Conservation (phyloP, 2,329 filamentous ascomycete species). For the Aspergillus aculeatinus region DNA sequence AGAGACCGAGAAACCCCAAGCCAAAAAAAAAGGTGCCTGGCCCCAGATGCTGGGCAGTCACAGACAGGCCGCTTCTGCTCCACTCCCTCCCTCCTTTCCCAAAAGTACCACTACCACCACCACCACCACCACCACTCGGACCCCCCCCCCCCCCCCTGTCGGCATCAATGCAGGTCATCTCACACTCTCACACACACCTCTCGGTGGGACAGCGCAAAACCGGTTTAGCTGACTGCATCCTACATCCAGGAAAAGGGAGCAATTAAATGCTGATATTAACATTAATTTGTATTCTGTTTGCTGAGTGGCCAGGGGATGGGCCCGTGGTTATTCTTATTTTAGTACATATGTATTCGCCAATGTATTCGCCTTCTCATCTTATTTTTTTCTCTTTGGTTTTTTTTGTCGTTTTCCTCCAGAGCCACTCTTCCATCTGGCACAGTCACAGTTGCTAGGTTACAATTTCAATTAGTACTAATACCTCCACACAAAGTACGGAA, state of each 20-base stretch:
- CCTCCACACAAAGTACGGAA: no score
- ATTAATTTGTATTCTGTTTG: background rate
- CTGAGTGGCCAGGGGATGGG: background rate
- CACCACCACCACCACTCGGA: background rate
- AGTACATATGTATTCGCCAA: background rate
- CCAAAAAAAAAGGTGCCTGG: background rate
- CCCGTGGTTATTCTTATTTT: background rate
- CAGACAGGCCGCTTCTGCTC: no score
- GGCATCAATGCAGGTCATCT: slow-evolving; percentile 11
- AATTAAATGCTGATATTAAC: background rate
- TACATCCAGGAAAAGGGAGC: background rate
- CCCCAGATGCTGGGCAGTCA: background rate
- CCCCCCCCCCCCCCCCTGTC: background rate
- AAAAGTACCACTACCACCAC: background rate
- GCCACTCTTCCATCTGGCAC: no score
- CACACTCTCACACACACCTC: background rate
- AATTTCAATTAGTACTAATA: background rate
- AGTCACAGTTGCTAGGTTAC: background rate
- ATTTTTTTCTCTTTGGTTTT: no score
- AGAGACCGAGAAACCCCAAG: background rate
- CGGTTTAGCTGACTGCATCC: background rate
- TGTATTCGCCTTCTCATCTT: background rate
- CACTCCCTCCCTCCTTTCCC: background rate
- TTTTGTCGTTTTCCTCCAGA: no score
- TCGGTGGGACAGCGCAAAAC: slow-evolving; percentile 1